phyloP scores from a whole-genome alignment of 2,329 filamentous ascomycete genomes.

The Penicillium sp. region DNA sequence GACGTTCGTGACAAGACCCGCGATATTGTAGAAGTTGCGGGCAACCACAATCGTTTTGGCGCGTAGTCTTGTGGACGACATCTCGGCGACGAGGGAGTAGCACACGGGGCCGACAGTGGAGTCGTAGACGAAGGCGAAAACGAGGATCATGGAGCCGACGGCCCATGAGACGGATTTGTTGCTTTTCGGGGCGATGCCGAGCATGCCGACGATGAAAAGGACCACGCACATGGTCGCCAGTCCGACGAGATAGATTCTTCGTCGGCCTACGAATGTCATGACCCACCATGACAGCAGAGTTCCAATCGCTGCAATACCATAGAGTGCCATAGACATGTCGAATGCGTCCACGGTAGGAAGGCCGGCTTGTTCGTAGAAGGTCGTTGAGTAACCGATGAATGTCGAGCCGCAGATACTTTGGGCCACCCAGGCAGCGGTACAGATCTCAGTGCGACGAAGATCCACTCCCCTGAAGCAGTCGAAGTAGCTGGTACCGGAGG shows the following conservation, averaged over 20 bases:
- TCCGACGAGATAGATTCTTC: conserved; percentile 5
- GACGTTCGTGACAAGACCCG: conserved; percentile 59
- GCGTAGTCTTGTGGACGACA: conserved; percentile 57
- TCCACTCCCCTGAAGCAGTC: not conserved
- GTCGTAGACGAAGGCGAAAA: conserved; percentile 59
- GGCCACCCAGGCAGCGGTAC: not conserved
- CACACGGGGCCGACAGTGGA: conserved; percentile 58
- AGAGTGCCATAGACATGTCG: conserved; percentile 54
- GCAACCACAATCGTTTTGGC: conserved; percentile 59
- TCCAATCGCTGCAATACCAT: conserved; percentile 60
- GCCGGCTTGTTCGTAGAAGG: conserved; percentile 44
- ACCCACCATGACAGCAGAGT: conserved; percentile 37
- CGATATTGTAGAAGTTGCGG: conserved; percentile 53
- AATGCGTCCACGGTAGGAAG: conserved; percentile 37
- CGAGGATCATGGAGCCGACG: conserved; percentile 39
- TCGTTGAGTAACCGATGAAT: conserved; percentile 38
- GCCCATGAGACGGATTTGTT: conserved; percentile 2
- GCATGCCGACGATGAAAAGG: conserved; percentile 8
- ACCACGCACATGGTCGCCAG: conserved; percentile 3
- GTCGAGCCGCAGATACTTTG: conserved; percentile 30
- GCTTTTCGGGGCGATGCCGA: not conserved
- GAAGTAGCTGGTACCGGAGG: not conserved
- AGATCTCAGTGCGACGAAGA: not conserved
- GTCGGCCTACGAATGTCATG: conserved; percentile 7
- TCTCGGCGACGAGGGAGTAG: conserved; percentile 56